Percentiles rank a stretch among this genome's conserved stretches.
Conservation (phyloP, 768 basidiomycete species). For the Podaxis sp. region DNA sequence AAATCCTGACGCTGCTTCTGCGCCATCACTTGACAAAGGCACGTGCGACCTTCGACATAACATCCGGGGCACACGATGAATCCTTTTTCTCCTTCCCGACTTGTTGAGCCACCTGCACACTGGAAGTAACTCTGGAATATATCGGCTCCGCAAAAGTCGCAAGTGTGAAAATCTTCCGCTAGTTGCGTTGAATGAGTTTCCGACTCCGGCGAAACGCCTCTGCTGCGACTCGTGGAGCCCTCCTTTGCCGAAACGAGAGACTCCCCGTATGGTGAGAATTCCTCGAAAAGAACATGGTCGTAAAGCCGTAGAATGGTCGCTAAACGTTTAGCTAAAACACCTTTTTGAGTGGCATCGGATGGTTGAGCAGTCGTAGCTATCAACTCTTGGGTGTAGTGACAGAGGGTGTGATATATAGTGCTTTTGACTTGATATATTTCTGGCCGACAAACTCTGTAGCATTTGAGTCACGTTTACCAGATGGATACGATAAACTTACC, state of each 20-base stretch:
- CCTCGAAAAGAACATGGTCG: constrained; percentile 52
- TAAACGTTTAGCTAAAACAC: constrained; percentile 25
- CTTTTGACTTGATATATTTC: constrained; percentile 79
- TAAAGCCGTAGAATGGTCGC: constrained; percentile 43
- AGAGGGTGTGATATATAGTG: constrained; percentile 57
- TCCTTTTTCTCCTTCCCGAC: constrained; percentile 34
- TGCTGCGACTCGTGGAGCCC: background rate
- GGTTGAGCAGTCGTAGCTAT: constrained; percentile 14
- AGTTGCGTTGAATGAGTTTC: constrained; percentile 15
- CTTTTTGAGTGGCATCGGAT: background rate
- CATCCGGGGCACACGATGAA: constrained; percentile 67
- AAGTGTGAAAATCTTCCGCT: constrained; percentile 37
- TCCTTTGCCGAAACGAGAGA: background rate
- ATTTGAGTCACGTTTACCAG: background rate
- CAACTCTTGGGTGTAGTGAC: constrained; percentile 31
- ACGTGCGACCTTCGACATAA: constrained; percentile 78
- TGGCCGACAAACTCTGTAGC: constrained; percentile 68
- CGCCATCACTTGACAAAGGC: constrained; percentile 59
- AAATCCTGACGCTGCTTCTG: constrained; percentile 47
- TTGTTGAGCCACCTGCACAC: constrained; percentile 48
- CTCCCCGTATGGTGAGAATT: constrained; percentile 27
- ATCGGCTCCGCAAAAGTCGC: constrained; percentile 82
- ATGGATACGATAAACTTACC: constrained; percentile 41
- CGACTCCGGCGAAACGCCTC: constrained; percentile 9
- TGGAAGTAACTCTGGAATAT: constrained; percentile 83